Evolutionary conservation across 2,329 filamentous ascomycete species (phyloP).

Genomic region (Colletotrichum lupini): DNA sequence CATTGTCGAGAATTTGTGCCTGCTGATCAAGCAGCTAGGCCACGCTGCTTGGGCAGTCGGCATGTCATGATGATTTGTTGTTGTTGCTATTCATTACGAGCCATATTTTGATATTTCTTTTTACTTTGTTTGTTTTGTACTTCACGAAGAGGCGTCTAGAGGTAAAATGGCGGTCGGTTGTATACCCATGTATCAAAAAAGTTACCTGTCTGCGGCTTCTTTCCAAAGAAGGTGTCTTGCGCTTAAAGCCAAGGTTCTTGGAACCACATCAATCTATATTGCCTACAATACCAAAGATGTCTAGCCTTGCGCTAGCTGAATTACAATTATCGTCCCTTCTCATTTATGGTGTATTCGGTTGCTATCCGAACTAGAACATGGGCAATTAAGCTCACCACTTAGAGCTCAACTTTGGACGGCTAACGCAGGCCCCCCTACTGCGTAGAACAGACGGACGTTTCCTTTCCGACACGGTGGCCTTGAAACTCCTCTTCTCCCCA

Average conservation of each 20-base stretch:
- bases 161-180: conserved; percentile 3
- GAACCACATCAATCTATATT: conserved; percentile 9
- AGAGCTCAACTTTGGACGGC: neutral
- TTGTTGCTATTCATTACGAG: neutral
- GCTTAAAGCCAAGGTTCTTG: neutral
- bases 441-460: neutral
- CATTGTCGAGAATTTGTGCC: conserved; percentile 74
- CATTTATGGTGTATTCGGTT: neutral
- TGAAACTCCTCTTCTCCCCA: neutral
- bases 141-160: conserved; percentile 14
- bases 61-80: conserved; percentile 36
- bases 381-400: neutral
- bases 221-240: neutral
- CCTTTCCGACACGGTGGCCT: neutral
- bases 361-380: too few species aligned
- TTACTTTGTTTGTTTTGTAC: neutral
- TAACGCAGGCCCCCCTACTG: neutral
- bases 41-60: conserved; percentile 57
- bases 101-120: neutral
- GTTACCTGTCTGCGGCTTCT: conserved; percentile 13
- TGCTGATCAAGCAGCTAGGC: conserved; percentile 71
- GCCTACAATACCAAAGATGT: neutral
- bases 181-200: conserved; percentile 31
- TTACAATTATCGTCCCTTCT: neutral
- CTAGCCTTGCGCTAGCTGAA: neutral